phyloP scores from a whole-genome alignment of 2,329 filamentous ascomycete genomes.

The Monilinia polystroma region DNA sequence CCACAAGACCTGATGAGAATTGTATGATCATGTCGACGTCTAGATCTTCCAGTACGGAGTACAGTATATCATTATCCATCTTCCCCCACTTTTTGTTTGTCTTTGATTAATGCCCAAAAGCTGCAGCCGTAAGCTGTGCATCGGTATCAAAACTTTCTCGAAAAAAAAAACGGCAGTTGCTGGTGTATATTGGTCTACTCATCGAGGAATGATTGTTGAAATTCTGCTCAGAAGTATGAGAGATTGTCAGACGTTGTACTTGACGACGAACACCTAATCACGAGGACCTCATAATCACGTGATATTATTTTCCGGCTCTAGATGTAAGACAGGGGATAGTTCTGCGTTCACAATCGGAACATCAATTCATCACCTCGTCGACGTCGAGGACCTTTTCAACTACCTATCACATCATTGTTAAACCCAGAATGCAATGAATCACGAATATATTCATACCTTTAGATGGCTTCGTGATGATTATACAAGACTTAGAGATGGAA shows the following conservation, averaged over 20 bases:
- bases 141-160: too few species aligned
- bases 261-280: too few species aligned
- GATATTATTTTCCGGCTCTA: too few species aligned
- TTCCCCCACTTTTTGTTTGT: background rate
- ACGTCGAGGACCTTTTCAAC: too few species aligned
- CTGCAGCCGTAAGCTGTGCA: background rate
- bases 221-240: too few species aligned
- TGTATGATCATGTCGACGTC: background rate
- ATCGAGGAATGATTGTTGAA: too few species aligned
- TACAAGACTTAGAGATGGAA: background rate
- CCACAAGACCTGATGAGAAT: background rate
- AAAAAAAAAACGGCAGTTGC: too few species aligned
- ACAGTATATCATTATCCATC: background rate
- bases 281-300: too few species aligned
- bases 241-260: too few species aligned
- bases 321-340: too few species aligned
- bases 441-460: background rate
- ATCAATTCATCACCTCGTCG: background rate
- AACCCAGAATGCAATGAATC: background rate
- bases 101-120: background rate
- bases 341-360: background rate
- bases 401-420: background rate
- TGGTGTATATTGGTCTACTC: too few species aligned
- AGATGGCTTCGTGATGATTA: slow-evolving; percentile 4
- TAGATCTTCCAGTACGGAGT: background rate